Conservation (phyloP, 331 rosid genomes). For the Stylosanthes scabra region DNA sequence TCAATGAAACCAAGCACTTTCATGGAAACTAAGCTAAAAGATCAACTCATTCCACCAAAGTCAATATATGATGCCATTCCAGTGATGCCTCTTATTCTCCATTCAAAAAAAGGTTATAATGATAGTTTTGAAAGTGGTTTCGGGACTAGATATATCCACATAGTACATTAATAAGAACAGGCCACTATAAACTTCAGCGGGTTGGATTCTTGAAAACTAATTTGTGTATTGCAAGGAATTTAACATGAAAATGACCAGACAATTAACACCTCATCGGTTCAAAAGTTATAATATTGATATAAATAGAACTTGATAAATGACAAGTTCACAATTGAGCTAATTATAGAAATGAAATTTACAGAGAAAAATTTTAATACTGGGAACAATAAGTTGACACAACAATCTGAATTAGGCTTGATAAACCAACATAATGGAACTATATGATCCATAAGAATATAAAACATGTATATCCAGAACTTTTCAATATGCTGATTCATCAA, state of each 20-base stretch:
- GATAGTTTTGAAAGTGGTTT: not conserved
- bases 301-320: not conserved
- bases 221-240: not conserved
- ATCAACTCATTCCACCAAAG: constrained; percentile 13
- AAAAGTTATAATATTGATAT: constrained; percentile 4
- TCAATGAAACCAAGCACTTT: not conserved
- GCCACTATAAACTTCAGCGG: not conserved
- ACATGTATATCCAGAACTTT: constrained; percentile 9
- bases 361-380: not conserved
- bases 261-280: not conserved
- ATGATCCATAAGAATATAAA: not conserved
- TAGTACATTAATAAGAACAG: not conserved
- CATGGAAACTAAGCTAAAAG: not conserved
- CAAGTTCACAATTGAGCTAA: constrained; percentile 1
- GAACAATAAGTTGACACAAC: not conserved
- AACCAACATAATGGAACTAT: not conserved
- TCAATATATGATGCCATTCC: not conserved
- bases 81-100: constrained; percentile 5
- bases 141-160: constrained; percentile 7
- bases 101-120: not conserved
- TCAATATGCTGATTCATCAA: not conserved
- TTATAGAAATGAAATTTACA: not conserved
- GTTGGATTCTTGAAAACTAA: constrained; percentile 27
- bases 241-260: not conserved
- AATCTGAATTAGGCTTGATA: not conserved